Percentiles rank a stretch among this genome's conserved stretches.
These are phyloP conservation scores for Flaveria ramosissima DNA, from an alignment of 129 eudicot genomes.

Conservation along the genomic window DNA sequence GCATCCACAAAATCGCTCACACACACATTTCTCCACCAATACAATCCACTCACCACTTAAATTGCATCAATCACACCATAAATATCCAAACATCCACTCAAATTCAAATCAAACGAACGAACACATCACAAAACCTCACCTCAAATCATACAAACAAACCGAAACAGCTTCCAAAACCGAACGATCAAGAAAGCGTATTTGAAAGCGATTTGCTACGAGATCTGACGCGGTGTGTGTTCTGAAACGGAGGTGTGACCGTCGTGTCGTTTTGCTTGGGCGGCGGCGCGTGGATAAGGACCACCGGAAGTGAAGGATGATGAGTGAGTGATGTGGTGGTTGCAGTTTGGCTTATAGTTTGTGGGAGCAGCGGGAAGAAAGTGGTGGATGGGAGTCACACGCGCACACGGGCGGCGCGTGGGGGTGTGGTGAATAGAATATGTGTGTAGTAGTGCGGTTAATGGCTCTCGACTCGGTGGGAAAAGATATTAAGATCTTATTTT, in stretches of 20 bases:
- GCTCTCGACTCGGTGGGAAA: background rate
- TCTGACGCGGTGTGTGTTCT: conserved; percentile 13
- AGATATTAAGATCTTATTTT: background rate
- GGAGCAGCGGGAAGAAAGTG: background rate
- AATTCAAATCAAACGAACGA: background rate
- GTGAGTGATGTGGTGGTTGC: conserved; percentile 16
- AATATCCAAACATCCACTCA: background rate
- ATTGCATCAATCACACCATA: background rate
- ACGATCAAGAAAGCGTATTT: background rate
- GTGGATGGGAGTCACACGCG: conserved; percentile 10
- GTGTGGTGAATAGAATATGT: background rate
- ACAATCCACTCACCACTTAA: too few relatives aligned
- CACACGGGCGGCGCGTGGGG: conserved; percentile 33
- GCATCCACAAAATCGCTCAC: conserved; percentile 24
- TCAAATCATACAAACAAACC: conserved; percentile 31
- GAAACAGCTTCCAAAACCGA: background rate
- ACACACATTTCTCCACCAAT: conserved; percentile 1
- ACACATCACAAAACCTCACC: conserved; percentile 13
- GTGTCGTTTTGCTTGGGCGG: conserved; percentile 14
- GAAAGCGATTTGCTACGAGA: background rate
- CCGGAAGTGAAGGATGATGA: conserved; percentile 25
- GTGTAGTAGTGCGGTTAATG: background rate
- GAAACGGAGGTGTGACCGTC: background rate
- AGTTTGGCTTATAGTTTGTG: conserved; percentile 37
- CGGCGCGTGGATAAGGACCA: conserved; percentile 30